A percentile compares a stretch with the other conserved stretches of the same genome.
Conservation (phyloP, 805 yeast species). For the Saturnispora silvae region DNA sequence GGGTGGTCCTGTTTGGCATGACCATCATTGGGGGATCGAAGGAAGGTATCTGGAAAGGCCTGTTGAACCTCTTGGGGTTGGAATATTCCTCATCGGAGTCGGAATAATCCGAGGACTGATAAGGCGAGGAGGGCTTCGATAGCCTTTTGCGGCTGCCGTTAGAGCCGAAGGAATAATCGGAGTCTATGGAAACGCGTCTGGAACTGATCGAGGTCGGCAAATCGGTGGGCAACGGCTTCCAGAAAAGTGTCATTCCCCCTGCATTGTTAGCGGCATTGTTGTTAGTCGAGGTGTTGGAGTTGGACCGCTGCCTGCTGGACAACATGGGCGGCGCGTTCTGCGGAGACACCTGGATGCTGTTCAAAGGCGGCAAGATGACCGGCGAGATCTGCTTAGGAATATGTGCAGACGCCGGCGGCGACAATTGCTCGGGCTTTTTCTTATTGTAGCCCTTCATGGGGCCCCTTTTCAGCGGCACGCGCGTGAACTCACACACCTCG, state of each 20-base stretch:
- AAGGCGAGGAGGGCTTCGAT: conserved; percentile 1
- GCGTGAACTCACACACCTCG: conserved; percentile 55
- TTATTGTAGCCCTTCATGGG: conserved; percentile 58
- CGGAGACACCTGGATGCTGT: background rate
- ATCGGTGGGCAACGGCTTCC: conserved; percentile 53
- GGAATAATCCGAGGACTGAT: conserved; percentile 17
- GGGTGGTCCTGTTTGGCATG: too few relatives aligned
- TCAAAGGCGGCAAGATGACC: conserved; percentile 21
- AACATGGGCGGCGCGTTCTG: background rate
- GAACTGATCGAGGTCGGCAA: background rate
- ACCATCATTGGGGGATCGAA: too few relatives aligned
- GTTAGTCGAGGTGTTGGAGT: too few relatives aligned
- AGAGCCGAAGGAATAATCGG: conserved; percentile 32
- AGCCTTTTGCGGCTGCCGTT: conserved; percentile 2
- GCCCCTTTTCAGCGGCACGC: conserved; percentile 69
- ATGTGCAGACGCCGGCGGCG: background rate
- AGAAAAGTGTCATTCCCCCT: conserved; percentile 27
- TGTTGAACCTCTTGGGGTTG: conserved; percentile 10
- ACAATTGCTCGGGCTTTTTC: background rate
- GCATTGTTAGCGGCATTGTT: conserved; percentile 3
- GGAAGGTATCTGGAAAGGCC: too few relatives aligned
- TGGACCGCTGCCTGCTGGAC: conserved; percentile 16
- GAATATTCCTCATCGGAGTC: conserved; percentile 27
- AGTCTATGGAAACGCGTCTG: conserved; percentile 36
- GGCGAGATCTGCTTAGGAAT: conserved; percentile 2